A percentile compares a stretch with the other conserved stretches of the same genome.
Evolutionary conservation across 192 early-diverging fungal genomes (phyloP).

Genomic region (Haplosporangium gracile): DNA sequence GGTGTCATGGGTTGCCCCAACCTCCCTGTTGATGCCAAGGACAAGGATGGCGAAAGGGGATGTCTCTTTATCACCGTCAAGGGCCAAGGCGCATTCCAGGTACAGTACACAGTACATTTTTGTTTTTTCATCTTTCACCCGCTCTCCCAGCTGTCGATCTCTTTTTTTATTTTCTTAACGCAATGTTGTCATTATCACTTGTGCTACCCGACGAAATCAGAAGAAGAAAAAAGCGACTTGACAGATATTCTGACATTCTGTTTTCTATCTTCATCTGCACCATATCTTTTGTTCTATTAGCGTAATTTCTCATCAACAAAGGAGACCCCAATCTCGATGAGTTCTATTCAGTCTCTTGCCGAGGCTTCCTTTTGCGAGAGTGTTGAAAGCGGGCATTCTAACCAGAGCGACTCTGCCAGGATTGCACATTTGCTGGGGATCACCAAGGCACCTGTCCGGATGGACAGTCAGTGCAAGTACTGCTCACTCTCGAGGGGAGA

Average conservation of each 20-base stretch:
- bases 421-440: conserved; percentile 90
- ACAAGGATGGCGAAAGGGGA: conserved; percentile 78
- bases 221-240: not conserved
- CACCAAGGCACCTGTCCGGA: conserved; percentile 81
- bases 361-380: conserved; percentile 94
- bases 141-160: not conserved
- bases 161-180: not conserved
- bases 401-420: conserved; percentile 81
- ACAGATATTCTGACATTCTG: not conserved
- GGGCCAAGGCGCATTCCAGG: conserved; percentile 93
- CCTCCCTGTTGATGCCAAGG: conserved; percentile 71
- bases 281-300: conserved; percentile 45
- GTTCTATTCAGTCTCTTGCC: conserved; percentile 60
- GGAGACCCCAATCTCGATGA: conserved; percentile 77
- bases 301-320: conserved; percentile 64
- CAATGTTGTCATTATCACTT: conserved; percentile 8
- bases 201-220: not conserved
- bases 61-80: conserved; percentile 89
- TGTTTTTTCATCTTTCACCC: not conserved
- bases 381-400: conserved; percentile 92
- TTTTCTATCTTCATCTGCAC: not conserved
- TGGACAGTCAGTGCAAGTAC: conserved; percentile 99
- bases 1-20: conserved; percentile 93
- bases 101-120: conserved; percentile 42
- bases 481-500: conserved; percentile 91